A percentile compares a stretch with the other conserved stretches of the same genome.
Conservation (phyloP, 495 filamentous ascomycete species). For the Daldinia concentrica region DNA sequence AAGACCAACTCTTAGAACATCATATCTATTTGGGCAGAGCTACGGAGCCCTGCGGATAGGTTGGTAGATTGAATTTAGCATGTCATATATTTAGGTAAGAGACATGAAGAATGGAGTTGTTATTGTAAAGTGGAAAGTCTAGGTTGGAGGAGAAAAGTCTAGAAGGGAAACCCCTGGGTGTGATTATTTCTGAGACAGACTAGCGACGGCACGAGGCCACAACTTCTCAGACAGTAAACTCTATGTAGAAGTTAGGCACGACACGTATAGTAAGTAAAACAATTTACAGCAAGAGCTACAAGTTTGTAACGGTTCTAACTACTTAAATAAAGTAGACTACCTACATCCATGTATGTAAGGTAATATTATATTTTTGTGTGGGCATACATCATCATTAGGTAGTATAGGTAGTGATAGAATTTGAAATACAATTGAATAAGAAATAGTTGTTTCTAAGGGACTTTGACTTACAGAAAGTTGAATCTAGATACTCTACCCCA, state of each 20-base stretch:
- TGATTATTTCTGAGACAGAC: neutral
- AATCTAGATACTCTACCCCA: neutral
- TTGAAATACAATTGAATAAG: neutral
- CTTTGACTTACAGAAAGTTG: neutral
- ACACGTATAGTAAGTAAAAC: neutral
- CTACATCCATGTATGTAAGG: too few relatives aligned
- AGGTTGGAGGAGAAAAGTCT: neutral
- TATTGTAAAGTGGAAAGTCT: neutral
- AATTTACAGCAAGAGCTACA: neutral
- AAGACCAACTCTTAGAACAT: constrained; percentile 35
- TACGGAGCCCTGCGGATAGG: constrained; percentile 3
- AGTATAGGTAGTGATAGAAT: neutral
- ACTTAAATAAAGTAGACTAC: too few relatives aligned
- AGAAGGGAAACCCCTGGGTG: neutral
- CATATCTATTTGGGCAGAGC: constrained; percentile 18
- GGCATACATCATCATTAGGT: neutral
- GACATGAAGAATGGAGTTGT: neutral
- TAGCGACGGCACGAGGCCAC: neutral
- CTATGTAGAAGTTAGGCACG: neutral
- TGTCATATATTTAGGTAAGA: neutral
- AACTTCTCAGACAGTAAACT: neutral
- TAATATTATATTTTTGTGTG: too few relatives aligned
- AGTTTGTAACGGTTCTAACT: neutral
- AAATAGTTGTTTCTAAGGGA: neutral
- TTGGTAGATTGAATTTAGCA: neutral